These are phyloP conservation scores for Pseudoturritis turrita DNA, from an alignment of 345 rosid genomes.

Conservation along the genomic window DNA sequence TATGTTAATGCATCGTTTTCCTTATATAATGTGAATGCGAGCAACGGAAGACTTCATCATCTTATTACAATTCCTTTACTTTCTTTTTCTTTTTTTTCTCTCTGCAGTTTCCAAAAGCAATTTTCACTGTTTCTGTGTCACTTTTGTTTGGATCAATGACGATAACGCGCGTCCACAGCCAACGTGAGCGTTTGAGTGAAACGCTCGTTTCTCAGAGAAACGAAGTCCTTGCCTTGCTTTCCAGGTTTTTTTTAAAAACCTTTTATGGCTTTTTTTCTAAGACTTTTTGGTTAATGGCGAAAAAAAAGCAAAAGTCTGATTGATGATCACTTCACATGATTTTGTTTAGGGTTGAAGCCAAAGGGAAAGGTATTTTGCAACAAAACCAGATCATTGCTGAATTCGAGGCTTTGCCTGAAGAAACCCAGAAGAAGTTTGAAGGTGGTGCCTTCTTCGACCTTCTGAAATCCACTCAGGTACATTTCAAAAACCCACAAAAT, in stretches of 20 bases:
- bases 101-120: conserved; percentile 11
- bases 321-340: neutral
- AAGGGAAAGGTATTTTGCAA: conserved; percentile 81
- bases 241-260: conserved; percentile 41
- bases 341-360: conserved; percentile 55
- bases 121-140: neutral
- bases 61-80: neutral
- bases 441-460: conserved; percentile 69
- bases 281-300: neutral
- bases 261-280: neutral
- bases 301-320: neutral
- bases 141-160: conserved; percentile 40
- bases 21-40: conserved; percentile 19
- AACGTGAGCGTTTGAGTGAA: conserved; percentile 71
- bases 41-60: neutral
- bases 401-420: conserved; percentile 68
- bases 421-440: conserved; percentile 46
- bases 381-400: conserved; percentile 70
- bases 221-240: conserved; percentile 66
- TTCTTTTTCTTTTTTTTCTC: neutral
- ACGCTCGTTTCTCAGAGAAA: conserved; percentile 62
- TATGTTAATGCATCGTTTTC: neutral
- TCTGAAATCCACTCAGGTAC: conserved; percentile 70
- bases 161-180: conserved; percentile 68
- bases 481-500: neutral